Evolutionary conservation across 2,329 filamentous ascomycete species (phyloP), one percentile per base, ranked within the genome.

Genomic region (Microcera coccophila): DNA sequence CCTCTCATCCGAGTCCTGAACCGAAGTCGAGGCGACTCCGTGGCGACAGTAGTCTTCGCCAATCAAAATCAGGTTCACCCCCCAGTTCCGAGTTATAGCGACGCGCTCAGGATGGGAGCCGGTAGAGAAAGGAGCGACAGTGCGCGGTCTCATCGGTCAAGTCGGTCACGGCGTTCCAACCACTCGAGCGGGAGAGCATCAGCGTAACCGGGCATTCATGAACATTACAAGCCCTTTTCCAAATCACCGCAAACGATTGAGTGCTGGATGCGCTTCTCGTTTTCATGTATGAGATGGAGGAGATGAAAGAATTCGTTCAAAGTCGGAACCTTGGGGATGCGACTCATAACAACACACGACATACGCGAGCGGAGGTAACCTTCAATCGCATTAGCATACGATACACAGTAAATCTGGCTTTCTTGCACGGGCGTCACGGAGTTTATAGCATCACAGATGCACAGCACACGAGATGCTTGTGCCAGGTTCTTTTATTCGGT

Each of bases 61-160:
- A 38, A 58, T 14, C 50, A 58, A 47, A 47, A 49, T 43, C 48
- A 42, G 18, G 47, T 51, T 38, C 51, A 60, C 20, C 84, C 87
- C 18, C 87, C 88, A 1, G 90, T 93, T 50, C 88, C 88, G 2
- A 90, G 81, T 57, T 94, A 94, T 61, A 87, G 82, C 62, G 87
- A 87, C 46, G 88, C 87, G 2, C 74, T 90, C 32, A 68, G 70
- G 42, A 73, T 79, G 52, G 75, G 75, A 10, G 63, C 63, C 20
- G 55, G 62, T 18, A 47, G 50, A 22, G 50, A 60, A 9, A 47
- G 59, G 24, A 55, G 49, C 21, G 47, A 54, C 32, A 60, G 54
- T 40, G 50, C 50, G 4, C 57, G 47, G 15, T 45, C 56, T 5
- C 51, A 49, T n/a, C 46, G 41, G 14, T 55, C 52, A 11, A 41